Percentiles rank a stretch among this genome's conserved stretches.
Conservation (phyloP, 73 alveolate species). For the Uronychia setigera region DNA sequence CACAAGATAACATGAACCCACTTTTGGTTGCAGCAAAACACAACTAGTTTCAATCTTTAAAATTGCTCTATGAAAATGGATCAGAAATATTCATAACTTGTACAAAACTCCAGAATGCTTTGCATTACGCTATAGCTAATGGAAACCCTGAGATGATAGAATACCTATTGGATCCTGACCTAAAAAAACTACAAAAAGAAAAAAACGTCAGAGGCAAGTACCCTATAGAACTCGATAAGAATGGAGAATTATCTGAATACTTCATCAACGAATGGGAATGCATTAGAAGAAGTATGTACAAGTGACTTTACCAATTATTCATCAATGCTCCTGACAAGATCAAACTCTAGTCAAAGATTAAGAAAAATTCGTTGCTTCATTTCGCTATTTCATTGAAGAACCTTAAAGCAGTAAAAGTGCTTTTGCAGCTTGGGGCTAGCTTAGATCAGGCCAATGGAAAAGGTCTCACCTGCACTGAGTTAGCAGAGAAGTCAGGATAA, state of each 20-base stretch:
- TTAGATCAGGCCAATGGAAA: not conserved
- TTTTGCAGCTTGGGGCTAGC: not conserved
- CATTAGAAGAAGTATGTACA: not conserved
- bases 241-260: not conserved
- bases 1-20: slow-evolving; percentile 4
- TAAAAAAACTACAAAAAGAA: not conserved
- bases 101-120: not conserved
- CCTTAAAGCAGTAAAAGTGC: not conserved
- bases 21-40: slow-evolving; percentile 20
- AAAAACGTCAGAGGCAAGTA: not conserved
- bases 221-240: slow-evolving; percentile 1
- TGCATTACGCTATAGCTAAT: slow-evolving; percentile 12
- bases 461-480: not conserved
- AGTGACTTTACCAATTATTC: not conserved
- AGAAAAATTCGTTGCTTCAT: not conserved
- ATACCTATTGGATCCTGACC: slow-evolving; percentile 21
- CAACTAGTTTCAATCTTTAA: not conserved
- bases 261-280: not conserved
- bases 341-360: not conserved
- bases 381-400: not conserved
- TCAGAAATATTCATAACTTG: not conserved
- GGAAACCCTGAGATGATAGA: not conserved
- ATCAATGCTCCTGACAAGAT: not conserved
- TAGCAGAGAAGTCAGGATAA: not conserved
- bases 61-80: not conserved